Evolutionary conservation across 306 rosid genomes (phyloP).

Genomic region (Vigna radiata): DNA sequence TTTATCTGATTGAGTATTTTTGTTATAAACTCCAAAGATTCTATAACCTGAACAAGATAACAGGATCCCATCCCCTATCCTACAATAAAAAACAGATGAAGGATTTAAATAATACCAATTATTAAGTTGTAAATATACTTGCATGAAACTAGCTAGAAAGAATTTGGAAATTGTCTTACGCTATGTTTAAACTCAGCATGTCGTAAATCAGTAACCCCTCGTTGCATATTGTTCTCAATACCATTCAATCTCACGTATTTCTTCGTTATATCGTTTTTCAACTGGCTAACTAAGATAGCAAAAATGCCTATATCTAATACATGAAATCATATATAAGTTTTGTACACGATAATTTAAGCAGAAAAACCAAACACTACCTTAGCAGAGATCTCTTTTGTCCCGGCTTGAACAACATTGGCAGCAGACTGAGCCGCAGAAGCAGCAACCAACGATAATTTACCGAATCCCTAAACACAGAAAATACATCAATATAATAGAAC

Average conservation of each 20-base stretch:
- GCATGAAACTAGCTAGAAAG: not conserved
- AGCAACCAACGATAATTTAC: constrained; percentile 86
- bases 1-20: too few species aligned
- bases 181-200: constrained; percentile 13
- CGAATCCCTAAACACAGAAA: constrained; percentile 69
- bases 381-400: constrained; percentile 79
- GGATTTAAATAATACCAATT: constrained; percentile 8
- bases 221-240: not conserved
- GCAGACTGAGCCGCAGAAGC: constrained; percentile 92
- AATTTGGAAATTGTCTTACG: not conserved
- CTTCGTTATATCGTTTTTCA: not conserved
- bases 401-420: constrained; percentile 88
- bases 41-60: not conserved
- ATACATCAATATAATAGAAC: constrained; percentile 1
- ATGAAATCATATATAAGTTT: not conserved
- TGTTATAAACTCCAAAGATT: not conserved
- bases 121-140: not conserved
- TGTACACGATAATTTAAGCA: not conserved
- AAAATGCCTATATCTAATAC: not conserved
- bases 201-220: not conserved
- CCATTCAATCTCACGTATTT: not conserved
- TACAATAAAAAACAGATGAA: not conserved
- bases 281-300: not conserved
- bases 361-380: constrained; percentile 60
- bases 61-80: not conserved